Evolutionary conservation across 225 moss, liverwort and hornwort species (phyloP), one percentile per base, ranked within the genome.

Genomic region (Physcomitrium patens): DNA sequence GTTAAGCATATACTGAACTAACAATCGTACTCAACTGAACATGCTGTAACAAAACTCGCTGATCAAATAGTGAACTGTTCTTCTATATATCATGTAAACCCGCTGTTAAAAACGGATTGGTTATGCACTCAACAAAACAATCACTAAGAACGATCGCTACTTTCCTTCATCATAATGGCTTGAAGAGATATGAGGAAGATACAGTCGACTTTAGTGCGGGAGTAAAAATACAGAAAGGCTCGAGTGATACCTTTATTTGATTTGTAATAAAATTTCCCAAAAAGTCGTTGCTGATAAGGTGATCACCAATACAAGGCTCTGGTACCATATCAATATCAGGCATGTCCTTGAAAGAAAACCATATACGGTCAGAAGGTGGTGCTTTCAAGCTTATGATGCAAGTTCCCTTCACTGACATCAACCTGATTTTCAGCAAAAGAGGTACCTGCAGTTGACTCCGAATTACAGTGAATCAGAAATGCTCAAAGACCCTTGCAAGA

Each of bases 251-350:
- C 92, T 88, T 92, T 27, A 92, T 79, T 67, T 90, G 92, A 68
- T 88, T 86, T 24, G 86, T 88, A 76, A 92, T 86, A 52, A 86
- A 79, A 27, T 73, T 81, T 66, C 88, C 92, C 13, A 92, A 71
- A 31, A 88, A 88, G 28, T 83, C 90, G 61, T 84, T 90, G 80
- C 80, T 93, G 71, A 93, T 89, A 73, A 80, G 85, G 71, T 79
- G 92, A 26, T 93, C 92, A 76, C 92, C 90, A 75, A 90, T 89
- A 79, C 92, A 90, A 26, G 90, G 88, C 74, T 93, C 92, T 67
- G 90, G 88, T 47, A 78, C 67, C 44, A 93, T 70, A 57, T 90
- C 81, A 61, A 93, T 73, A 15, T 63, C 49, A 60, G 92, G 92
- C 86, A 85, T 90, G 54, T 79, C 81, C 17, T 80, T 93, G 65